phyloP scores from a whole-genome alignment of 169 alveolate genomes.

The Plasmodium knowlesi region DNA sequence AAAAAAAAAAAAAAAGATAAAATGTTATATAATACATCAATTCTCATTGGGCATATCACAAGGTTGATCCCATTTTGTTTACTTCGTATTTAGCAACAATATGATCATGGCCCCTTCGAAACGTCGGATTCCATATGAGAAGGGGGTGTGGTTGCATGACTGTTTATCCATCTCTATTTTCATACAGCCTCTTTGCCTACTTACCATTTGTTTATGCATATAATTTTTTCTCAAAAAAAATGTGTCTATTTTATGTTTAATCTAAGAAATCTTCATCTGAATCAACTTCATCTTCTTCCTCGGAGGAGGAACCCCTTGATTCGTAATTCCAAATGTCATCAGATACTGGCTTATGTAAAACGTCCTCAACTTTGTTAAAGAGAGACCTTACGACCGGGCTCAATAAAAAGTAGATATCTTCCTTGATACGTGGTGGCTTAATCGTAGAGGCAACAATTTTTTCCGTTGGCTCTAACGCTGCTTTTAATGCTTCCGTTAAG shows the following conservation, averaged over 20 bases:
- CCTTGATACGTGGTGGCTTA: conserved; percentile 36
- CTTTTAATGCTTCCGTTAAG: conserved; percentile 38
- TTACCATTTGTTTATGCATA: conserved; percentile 9
- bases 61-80: background rate
- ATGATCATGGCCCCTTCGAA: conserved; percentile 5
- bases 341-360: conserved; percentile 8
- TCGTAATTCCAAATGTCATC: conserved; percentile 58
- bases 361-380: conserved; percentile 50
- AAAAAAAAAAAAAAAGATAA: conserved; percentile 32
- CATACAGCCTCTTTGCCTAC: background rate
- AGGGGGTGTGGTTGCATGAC: background rate
- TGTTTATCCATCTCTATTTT: background rate
- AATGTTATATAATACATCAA: background rate
- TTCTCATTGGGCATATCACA: background rate
- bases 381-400: conserved; percentile 4
- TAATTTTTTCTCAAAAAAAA: conserved; percentile 5
- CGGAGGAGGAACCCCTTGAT: background rate
- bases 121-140: background rate
- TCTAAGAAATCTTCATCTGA: background rate
- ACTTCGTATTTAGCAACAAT: background rate
- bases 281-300: conserved; percentile 31
- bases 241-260: background rate
- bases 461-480: conserved; percentile 65
- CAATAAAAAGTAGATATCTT: conserved; percentile 1
- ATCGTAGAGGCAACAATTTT: conserved; percentile 25